Evolutionary conservation across 2,329 filamentous ascomycete species (phyloP).

Genomic region (Byssoonygena ceratinophila): DNA sequence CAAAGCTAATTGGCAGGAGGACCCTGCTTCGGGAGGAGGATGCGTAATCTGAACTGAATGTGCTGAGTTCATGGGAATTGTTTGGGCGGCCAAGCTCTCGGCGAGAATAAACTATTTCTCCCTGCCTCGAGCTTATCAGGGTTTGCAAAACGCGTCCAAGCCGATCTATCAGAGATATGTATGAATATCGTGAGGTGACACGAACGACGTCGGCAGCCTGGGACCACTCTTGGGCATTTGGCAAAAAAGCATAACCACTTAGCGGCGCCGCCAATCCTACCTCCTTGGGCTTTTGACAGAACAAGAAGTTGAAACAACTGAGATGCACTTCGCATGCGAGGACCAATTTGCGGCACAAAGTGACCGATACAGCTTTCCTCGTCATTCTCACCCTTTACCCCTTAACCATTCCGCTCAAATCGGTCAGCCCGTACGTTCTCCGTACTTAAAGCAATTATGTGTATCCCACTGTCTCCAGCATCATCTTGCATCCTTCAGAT

Average conservation of each 20-base stretch:
- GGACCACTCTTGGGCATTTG: neutral
- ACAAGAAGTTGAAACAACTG: too few species aligned
- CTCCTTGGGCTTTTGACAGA: neutral
- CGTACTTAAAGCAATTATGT: too few species aligned
- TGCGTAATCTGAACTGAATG: neutral
- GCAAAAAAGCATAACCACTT: neutral
- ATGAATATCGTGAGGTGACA: conserved; percentile 5
- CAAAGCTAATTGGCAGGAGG: neutral
- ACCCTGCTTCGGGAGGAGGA: neutral
- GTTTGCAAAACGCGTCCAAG: neutral
- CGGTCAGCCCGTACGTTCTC: too few species aligned
- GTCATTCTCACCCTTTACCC: too few species aligned
- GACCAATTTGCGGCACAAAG: too few species aligned
- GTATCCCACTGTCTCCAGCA: too few species aligned
- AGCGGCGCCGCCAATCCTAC: neutral
- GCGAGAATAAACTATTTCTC: neutral
- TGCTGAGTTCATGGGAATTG: neutral
- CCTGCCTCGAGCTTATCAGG: neutral
- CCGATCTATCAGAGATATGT: neutral
- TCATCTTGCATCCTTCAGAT: too few species aligned
- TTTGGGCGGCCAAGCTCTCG: neutral
- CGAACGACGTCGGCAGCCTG: neutral
- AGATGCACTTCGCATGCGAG: too few species aligned
- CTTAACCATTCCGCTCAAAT: too few species aligned
- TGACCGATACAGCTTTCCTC: too few species aligned